Base-by-base conservation (phyloP, 108 stramenopile species). In the Skeletonema grethae region DNA sequence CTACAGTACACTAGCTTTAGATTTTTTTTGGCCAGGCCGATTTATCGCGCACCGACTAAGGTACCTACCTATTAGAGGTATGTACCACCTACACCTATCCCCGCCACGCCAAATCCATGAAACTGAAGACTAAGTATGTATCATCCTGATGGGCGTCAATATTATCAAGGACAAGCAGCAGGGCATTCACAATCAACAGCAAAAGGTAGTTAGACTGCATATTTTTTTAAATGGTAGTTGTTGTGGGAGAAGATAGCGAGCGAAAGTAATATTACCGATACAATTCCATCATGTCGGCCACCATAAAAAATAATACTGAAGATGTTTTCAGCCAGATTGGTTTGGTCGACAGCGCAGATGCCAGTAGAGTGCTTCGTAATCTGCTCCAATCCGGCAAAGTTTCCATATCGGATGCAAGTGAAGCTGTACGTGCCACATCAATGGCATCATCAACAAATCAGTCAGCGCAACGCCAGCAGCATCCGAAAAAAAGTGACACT, bases 381-480 rank as follows among this genome's bases (percentile, higher is more conserved):
- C 63, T 77, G 7, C 39, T 77, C 28, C 39, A 41, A 48, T 65
- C 63, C 0, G 69, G 69, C 6, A 77, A 77, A 59, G 29, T 77
- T 3, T 70, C 76, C 11, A 7, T 58, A 5, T 48, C 69, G 2
- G 76, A 77, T 53, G 76, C 69, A 31, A 25, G 18, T 13, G 29
- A 39, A 28, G 69, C 76, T 9, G 32, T 65, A 10, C 15, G 56
- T n/a, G 16, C 12, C 18, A 35, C 41, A 39, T 3, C 32, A 34
- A 34, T 34, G 25, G 20, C 28, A 28, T 6, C 43, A 43, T 15
- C 28, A 13, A 71, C 18, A 4, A 48, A 20, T 32, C 61, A 18
- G 1, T n/a, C 15, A 7, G 41, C 50, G 13, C 18, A 43, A 12
- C 61, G 16, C 29, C 41, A 25, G 1, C 18, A 71, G 53, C 15